A percentile compares a stretch with the other conserved stretches of the same genome.
Conservation (phyloP, 148 eudicot genomes). For the Cornus controversa region DNA sequence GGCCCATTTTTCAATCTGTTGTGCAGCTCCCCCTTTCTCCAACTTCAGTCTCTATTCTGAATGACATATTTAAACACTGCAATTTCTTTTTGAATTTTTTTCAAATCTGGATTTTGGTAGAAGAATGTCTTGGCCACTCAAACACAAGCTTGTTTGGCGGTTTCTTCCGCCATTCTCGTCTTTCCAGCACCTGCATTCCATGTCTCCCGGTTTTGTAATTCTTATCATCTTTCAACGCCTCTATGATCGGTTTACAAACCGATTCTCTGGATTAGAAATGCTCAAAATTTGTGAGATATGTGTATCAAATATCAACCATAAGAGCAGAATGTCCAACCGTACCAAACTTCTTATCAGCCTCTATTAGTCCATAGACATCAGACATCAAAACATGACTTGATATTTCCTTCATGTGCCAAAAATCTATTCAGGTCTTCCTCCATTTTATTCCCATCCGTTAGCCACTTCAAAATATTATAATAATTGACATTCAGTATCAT, state of each 20-base stretch:
- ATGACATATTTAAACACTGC: background rate
- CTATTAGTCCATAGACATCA: background rate
- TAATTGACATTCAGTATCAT: no score
- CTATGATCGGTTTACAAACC: background rate
- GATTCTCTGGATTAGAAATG: background rate
- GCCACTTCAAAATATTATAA: background rate
- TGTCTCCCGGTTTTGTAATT: background rate
- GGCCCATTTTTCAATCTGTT: background rate
- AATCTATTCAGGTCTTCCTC: background rate
- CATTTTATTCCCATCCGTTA: background rate
- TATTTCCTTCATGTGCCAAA: background rate
- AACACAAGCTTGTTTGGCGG: background rate
- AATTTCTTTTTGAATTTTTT: background rate
- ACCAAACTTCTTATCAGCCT: background rate
- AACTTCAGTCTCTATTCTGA: background rate
- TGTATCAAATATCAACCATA: background rate
- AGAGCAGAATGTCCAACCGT: background rate
- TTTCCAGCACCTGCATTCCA: conserved; percentile 15
- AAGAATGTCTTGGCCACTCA: background rate
- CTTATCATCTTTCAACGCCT: background rate
- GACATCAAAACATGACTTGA: background rate
- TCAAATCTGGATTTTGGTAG: background rate
- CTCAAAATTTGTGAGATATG: background rate
- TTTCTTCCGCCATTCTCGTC: background rate
- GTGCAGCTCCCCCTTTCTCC: background rate